Conservation (phyloP, 805 yeast genomes). For the Yarrowia divulgata region DNA sequence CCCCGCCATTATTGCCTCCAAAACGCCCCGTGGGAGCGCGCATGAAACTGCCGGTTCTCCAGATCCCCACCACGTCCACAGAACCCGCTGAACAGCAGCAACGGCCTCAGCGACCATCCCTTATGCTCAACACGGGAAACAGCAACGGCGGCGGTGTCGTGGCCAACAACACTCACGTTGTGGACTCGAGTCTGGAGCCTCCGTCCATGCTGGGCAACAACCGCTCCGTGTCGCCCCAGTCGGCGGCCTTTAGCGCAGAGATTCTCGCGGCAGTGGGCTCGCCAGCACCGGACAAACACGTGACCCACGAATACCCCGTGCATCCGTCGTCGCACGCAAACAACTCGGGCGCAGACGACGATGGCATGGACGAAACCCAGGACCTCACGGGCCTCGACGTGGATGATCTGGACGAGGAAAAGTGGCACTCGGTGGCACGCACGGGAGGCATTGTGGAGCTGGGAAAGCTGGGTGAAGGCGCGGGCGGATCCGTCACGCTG, state of each 20-base stretch:
- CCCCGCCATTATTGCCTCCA: conserved; percentile 35
- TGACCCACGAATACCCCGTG: conserved; percentile 38
- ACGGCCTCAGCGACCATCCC: conserved; percentile 26
- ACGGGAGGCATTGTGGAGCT: conserved; percentile 69
- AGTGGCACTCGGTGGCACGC: conserved; percentile 72
- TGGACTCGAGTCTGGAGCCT: conserved; percentile 20
- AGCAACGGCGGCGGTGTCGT: not conserved
- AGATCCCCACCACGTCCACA: conserved; percentile 42
- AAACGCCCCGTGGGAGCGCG: conserved; percentile 38
- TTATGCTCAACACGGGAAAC: conserved; percentile 33
- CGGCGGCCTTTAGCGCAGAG: conserved; percentile 44
- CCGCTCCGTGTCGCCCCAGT: conserved; percentile 38
- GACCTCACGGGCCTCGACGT: conserved; percentile 43
- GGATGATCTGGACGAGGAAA: conserved; percentile 67
- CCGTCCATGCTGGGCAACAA: conserved; percentile 10
- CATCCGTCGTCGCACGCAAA: conserved; percentile 14
- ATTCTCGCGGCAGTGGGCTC: conserved; percentile 45
- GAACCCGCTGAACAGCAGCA: conserved; percentile 33
- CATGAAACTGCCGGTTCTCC: conserved; percentile 45
- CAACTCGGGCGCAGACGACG: conserved; percentile 16
- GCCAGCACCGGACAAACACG: conserved; percentile 10
- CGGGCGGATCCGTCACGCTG: conserved; percentile 88
- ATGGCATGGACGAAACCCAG: conserved; percentile 25
- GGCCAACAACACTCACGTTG: conserved; percentile 20
- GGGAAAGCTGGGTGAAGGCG: conserved; percentile 87